Evolutionary conservation across 2,329 filamentous ascomycete genomes (phyloP).

Genomic region (Lachnum nothofagi): DNA sequence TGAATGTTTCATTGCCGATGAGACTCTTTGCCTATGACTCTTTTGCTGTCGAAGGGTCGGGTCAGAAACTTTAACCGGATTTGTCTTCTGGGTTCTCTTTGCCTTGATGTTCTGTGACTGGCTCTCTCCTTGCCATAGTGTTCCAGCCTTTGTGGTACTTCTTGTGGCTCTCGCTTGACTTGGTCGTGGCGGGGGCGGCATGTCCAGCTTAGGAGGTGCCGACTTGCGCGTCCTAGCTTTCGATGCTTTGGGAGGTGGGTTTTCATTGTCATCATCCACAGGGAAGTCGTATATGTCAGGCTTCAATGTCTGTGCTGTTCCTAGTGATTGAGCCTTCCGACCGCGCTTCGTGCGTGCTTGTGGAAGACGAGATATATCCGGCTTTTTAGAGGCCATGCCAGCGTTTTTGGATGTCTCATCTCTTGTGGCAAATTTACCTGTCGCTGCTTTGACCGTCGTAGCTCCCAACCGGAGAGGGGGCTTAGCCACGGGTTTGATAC

Average conservation of each 20-base stretch:
- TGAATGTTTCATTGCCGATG: too few species aligned
- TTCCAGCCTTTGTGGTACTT: background rate
- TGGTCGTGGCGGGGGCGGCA: background rate
- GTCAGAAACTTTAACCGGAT: too few species aligned
- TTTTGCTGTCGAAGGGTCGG: too few species aligned
- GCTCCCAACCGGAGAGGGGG: background rate
- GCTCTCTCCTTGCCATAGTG: background rate
- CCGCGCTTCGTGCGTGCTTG: too few species aligned
- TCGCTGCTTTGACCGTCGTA: too few species aligned
- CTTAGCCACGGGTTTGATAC: slow-evolving; percentile 1
- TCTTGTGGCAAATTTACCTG: background rate
- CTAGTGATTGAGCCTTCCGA: too few species aligned
- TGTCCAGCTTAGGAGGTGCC: background rate
- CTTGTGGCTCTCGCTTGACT: background rate
- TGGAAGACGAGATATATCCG: too few species aligned
- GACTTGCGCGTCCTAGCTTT: background rate
- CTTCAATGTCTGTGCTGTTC: too few species aligned
- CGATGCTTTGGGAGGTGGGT: background rate
- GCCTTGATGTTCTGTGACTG: background rate
- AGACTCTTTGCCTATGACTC: background rate
- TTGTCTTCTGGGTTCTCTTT: too few species aligned
- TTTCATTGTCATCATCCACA: background rate
- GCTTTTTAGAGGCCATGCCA: too few species aligned
- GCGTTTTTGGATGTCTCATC: background rate
- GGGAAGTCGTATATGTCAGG: too few species aligned